Evolutionary conservation across 129 eudicot species (phyloP).

Genomic region (Escallonia herrerae): DNA sequence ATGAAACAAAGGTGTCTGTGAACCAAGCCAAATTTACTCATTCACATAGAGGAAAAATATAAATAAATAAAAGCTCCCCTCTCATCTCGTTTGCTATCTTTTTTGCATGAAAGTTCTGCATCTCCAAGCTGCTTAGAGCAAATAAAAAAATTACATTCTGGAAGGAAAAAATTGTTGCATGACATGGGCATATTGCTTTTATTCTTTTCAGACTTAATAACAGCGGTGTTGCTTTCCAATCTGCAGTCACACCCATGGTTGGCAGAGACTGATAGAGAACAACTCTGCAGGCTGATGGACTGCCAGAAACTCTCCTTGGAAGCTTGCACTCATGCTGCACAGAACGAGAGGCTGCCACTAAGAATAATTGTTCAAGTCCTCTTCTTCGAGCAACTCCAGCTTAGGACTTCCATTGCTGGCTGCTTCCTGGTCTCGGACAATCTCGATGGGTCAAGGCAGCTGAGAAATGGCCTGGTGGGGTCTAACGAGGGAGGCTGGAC

Average conservation of each 20-base stretch:
- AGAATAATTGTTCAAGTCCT: conserved; percentile 89
- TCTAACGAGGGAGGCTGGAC: conserved; percentile 72
- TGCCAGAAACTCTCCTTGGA: conserved; percentile 94
- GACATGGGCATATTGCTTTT: neutral
- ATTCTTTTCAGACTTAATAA: neutral
- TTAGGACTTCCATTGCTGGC: conserved; percentile 89
- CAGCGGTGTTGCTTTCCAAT: neutral
- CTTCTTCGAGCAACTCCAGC: conserved; percentile 91
- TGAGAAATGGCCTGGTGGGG: conserved; percentile 62
- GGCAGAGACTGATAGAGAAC: conserved; percentile 79
- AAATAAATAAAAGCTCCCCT: too few relatives aligned
- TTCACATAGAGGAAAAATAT: too few relatives aligned
- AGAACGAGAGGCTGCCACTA: conserved; percentile 87
- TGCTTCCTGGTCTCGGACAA: conserved; percentile 89
- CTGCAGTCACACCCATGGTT: conserved; percentile 95
- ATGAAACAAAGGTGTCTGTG: too few relatives aligned
- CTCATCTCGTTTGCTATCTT: too few relatives aligned
- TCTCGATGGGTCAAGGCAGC: conserved; percentile 70
- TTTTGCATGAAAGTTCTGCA: too few relatives aligned
- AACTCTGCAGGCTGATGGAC: conserved; percentile 87
- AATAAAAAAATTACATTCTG: too few relatives aligned
- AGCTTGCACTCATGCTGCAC: conserved; percentile 98
- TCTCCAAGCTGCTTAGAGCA: too few relatives aligned
- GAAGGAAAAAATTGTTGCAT: too few relatives aligned
- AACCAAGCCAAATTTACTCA: too few relatives aligned